Evolutionary conservation across 2,329 filamentous ascomycete species (phyloP), one percentile per base, ranked within the genome.

Genomic region (Pleurostoma richardsiae): DNA sequence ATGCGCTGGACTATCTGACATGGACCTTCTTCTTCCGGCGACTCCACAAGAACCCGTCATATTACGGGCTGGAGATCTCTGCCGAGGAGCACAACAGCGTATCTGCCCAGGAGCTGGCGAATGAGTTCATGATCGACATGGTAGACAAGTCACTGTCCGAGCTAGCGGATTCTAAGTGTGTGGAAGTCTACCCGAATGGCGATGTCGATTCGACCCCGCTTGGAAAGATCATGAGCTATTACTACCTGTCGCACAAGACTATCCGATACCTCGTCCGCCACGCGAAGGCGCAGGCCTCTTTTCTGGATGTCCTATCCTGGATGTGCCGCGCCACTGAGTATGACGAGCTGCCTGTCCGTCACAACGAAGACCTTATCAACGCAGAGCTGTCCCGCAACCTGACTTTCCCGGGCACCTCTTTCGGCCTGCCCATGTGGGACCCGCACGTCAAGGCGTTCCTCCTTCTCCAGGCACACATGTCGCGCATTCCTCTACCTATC

Each of bases 21-120:
- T 99, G 95, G 94, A 99, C 95, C 1, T 99, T 99, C 73, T 99
- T 99, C 79, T 99, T 99, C 78, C 83, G 95, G 3, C 80, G 94
- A 8, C 72, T 99, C 38, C 94, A 99, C 73, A 99, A 99, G 74
- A 99, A 99, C 58, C 94, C 94, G 2, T 95, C 91, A 0, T 99
- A 96, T 70, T 99, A 99, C 57, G 95, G 95, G 1, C 82, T 99
- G 0, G 88, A 96, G 62, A 94, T 99, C 40, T 89, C 88, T 0
- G 86, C 88, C 0, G 91, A 96, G 57, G 90, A 96, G 57, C 90
- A 96, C 67, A 95, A 90, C 62, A 91, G 86, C 6, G 83, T 90
- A 30, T 78, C 82, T 5, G 92, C 95, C 0, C 92, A 96, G 63
- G 80, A 88, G 54, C 75, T 88, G 49, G 95, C 92, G 4, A 96